Evolutionary conservation across 78 protist genomes (phyloP), one percentile per base, ranked within the genome.

Genomic region (Dictyostelium purpureum): DNA sequence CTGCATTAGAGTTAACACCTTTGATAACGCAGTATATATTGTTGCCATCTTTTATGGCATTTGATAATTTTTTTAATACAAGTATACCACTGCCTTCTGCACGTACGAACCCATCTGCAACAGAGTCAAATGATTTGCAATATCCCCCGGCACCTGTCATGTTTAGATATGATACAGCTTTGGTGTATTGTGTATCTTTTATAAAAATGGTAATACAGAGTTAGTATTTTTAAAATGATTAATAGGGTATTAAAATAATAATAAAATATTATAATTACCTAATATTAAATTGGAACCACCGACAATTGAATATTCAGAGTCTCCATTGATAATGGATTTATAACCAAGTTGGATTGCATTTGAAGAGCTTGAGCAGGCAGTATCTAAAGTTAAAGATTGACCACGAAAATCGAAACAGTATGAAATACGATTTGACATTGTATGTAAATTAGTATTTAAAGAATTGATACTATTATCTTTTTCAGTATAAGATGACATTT

Each of bases 331-430:
- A 31, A 97, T 40, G 37, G 89, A 82, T 24, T 28, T n/a, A 63
- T 2, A 7, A n/a, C 97, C 98, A 38, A 80, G 14, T 6, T 67
- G 9, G 19, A 95, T 10, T 9, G 98, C 95, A 51, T 94, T 91
- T 16, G 96, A 80, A 6, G 97, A 69, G 6, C 93, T 61, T 12
- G 97, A 90, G 87, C 99, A 97, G 7, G 99, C 99, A 6, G 98
- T 96, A 70, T 97, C 99, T 1, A 97, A 10, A 1, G 95, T 33
- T 43, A 97, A 21, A 1, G 96, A 78, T 21, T 97, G 97, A 19
- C 99, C 99, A 14, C 38, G 7, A 11, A 96, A 77, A 66, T 95
- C 96, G 47, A 89, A 74, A 3, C 40, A 33, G 33, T 85, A 96
- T 5, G 98, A 88, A 0, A 97, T 2, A 7, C 99, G 80, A 83